Evolutionary conservation across 345 rosid species (phyloP), one percentile per base, ranked within the genome.

Genomic region (Eucalyptus polyanthemos): DNA sequence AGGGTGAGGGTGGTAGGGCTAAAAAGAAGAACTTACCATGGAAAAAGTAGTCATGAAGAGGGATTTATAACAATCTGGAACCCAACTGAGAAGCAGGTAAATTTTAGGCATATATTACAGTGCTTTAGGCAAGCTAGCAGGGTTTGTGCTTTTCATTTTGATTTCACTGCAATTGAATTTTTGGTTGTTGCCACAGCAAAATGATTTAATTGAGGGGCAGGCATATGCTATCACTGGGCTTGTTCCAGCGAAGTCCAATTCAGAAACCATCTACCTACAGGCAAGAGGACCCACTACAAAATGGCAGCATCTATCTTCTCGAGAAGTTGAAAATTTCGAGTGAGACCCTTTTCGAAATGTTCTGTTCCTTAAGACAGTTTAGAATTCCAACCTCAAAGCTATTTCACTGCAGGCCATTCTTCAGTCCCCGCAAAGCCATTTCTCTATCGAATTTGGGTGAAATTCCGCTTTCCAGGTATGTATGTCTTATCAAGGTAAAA

Each of bases 21-120:
- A 92, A 93, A 89, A 17, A 91, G 92, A 87, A 76, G 90, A 90
- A 91, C 86, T 89, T 88, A 87, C 89, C 89, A 89, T 86, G 93
- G 91, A 87, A 91, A 93, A 76, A 88, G 83, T 51, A 88, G 90
- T 76, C 89, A 93, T 58, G 95, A 93, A 91, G 96, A 95, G 92
- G 99, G 97, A 87, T 92, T 97, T 53, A 91, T 98, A 93, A 96
- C 99, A 80, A 95, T 97, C 91, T 98, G 99, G 99, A 94, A 94
- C 90, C 99, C 99, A 16, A 95, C 98, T 14, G 98, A 96, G 91
- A 93, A 92, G 92, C 99, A 95, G 98, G 99, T 96, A 87, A 90
- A 87, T 88, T 58, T 58, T 87, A 60, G 87, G 83, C 22, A n/a
- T 88, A 27, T 85, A 13, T 86, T 42, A 53, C 25, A 25, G 40